Evolutionary conservation across 2,329 filamentous ascomycete genomes (phyloP), one percentile per base, ranked within the genome.

Genomic region (Phialophora macrospora): DNA sequence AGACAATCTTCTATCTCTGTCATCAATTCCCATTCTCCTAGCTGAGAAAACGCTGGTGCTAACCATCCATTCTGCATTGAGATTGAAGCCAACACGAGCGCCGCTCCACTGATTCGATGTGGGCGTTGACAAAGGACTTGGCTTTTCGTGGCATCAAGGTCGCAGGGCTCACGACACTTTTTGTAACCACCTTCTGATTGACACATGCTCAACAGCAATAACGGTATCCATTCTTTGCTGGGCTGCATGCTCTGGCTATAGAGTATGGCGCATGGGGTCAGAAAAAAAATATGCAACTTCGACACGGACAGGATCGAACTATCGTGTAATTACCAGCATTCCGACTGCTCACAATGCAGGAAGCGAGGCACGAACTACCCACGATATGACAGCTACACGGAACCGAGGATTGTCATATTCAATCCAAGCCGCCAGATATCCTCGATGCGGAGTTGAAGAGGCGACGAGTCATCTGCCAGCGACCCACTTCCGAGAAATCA

Each of bases 171-270:
- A 6, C 34, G 14, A 17, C 14, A 17, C 14, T 17, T 17, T 17
- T 41, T 41, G 34, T 14, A 17, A 2, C 34, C 34, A 41, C 14
- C 34, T 41, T 41, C 14, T 17, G 34, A 14, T 17, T 41, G 12
- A 41, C 1, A 8, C 34, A 30, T 54, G 51, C 24, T 32, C 12
- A 14, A 9, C 28, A 12, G 14, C 55, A 30, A 44, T 34, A 4
- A 67, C 64, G 65, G 60, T 63, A 14, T 56, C 62, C 4, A 8
- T 67, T 34, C 55, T 62, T 14, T 54, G 32, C 17, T 64, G 61
- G 3, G 51, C 56, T n/a, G 65, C 54, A 20, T 64, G 65, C 55
- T 28, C 41, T 22, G 30, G 26, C 12, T 64, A 55, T 57, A 64
- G 62, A 61, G 4, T 41, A 9, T 22, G 65, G 46, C 60, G 55